Base-by-base conservation (phyloP, 352 stramenopile genomes). In the Globisporangium uncinulatum region DNA sequence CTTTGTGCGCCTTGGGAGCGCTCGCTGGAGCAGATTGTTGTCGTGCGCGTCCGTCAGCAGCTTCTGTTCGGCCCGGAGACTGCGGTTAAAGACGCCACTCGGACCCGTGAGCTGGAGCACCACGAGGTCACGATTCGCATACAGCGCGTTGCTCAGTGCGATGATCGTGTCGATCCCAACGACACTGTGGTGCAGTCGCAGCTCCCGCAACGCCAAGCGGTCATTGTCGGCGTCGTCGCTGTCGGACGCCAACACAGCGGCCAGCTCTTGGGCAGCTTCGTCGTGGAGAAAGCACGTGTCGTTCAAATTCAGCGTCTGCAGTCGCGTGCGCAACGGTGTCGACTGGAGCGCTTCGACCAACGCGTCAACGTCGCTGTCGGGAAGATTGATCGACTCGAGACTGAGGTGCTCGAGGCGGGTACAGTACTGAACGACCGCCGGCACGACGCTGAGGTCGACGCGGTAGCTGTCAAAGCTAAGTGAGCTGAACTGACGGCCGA, bases 251-350 rank as follows among this genome's bases (percentile, higher is more conserved):
- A 56, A n/a, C 13, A 48, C 15, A 21, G 37, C 37, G 20, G 51
- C 51, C 14, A 56, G 39, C 8, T 48, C 11, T 10, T 20, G n/a
- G 3, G 36, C 8, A n/a, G 15, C 17, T 14, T n/a, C 14, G 51
- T 48, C 15, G 14, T 21, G 19, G 7, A 48, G 2, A 34, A 56
- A 29, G 36, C 20, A 15, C 19, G 6, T 56, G 34, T 48, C 21
- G 37, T 46, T 56, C 37, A 56, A 15, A 5, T 45, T 48, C 21
- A 56, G 7, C 8, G 51, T n/a, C 37, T n/a, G 24, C n/a, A 56
- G 21, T 8, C 14, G 37, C 17, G 11, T 21, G 11, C 51, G 9
- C 36, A 56, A 14, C 21, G 42, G 14, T 1, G 19, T 48, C 43
- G 43, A 8, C 8, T 15, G 20, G 19, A 56, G 14, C 19, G 21